Evolutionary conservation across 2,329 filamentous ascomycete genomes (phyloP).

Genomic region (Zymoseptoria tritici): DNA sequence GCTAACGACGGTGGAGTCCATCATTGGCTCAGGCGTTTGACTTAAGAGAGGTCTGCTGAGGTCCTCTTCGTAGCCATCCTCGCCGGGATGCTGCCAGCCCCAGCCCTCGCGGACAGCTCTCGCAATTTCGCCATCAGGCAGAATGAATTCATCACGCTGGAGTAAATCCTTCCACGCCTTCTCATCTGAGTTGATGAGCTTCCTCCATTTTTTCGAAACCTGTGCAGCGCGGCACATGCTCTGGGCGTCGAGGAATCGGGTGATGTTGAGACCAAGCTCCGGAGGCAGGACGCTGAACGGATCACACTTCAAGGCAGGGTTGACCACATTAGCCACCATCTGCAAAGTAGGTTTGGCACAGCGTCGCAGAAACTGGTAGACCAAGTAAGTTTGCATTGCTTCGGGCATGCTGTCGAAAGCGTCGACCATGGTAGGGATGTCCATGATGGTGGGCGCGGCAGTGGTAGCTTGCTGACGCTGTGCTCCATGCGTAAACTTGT

Average conservation of each 20-base stretch:
- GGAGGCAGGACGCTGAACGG: slow-evolving; percentile 77
- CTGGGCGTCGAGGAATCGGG: slow-evolving; percentile 75
- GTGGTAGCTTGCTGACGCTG: slow-evolving; percentile 7
- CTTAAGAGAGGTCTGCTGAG: slow-evolving; percentile 49
- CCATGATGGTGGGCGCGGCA: slow-evolving; percentile 47
- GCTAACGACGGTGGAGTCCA: slow-evolving; percentile 17
- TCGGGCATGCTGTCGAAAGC: slow-evolving; percentile 85
- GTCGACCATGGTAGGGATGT: slow-evolving; percentile 80
- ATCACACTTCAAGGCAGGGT: slow-evolving; percentile 89
- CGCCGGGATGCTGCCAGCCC: slow-evolving; percentile 84
- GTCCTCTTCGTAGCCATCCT: slow-evolving; percentile 71
- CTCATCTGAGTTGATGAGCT: slow-evolving; percentile 85
- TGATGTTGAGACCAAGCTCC: slow-evolving; percentile 79
- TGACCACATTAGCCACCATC: slow-evolving; percentile 82
- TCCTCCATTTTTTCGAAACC: slow-evolving; percentile 90
- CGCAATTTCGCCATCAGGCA: slow-evolving; percentile 75
- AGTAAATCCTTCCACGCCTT: slow-evolving; percentile 92
- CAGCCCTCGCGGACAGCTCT: slow-evolving; percentile 85
- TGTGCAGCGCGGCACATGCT: slow-evolving; percentile 86
- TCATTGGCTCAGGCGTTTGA: slow-evolving; percentile 14
- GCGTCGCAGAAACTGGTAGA: slow-evolving; percentile 87
- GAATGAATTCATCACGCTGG: slow-evolving; percentile 69
- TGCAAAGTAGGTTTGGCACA: slow-evolving; percentile 84
- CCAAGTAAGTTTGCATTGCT: slow-evolving; percentile 89
- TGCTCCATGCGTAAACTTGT: slow-evolving; percentile 12